Base-by-base conservation (phyloP, 2,329 filamentous ascomycete species). In the Arthrobotrys sphaeroides region DNA sequence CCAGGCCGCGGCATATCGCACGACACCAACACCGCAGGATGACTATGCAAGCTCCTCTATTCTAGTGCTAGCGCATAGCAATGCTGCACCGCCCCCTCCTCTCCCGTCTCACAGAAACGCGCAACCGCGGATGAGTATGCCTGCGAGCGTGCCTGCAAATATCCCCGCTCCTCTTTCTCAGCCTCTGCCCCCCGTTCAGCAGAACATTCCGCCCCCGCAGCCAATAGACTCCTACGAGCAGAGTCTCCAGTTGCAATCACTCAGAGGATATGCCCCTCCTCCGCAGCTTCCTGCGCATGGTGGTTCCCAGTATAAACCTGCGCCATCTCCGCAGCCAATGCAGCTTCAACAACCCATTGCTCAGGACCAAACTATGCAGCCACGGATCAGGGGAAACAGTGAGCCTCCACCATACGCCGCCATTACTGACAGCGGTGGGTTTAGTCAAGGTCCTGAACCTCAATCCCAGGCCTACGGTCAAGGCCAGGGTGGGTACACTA, bases 371-470 rank as follows among this genome's bases (percentile, higher is more conserved):
- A 36, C 51, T 0, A 36, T 47, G 38, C 49, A 51, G 18, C 33
- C 62, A 1, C 51, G 70, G 12, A 40, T 65, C 20, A 55, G 70
- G 28, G 70, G 70, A 16, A 74, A 68, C 31, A 74, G 70, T 31
- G 70, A 74, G 16, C 70, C 70, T 5, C 70, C 70, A 24, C 70
- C 70, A 6, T 74, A 74, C 16, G 69, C 69, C 22, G 55, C 62
- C 26, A 33, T 67, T 61, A 66, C 40, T 55, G 70, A 68, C 64
- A 47, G 45, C 18, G 24, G 60, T 3, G 28, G 45, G 5, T 47
- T 68, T 33, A 43, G 43, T n/a, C 62, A 74, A 49, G 28, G 22
- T 0, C 26, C 45, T 31, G 62, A 68, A 18, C 43, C 55, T 26
- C 69, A 60, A 22, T 18, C 65, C 3, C 31, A 26, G 10, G 36